Base-by-base conservation (phyloP, 2,329 filamentous ascomycete species). In the Lasiodiplodia sp. region DNA sequence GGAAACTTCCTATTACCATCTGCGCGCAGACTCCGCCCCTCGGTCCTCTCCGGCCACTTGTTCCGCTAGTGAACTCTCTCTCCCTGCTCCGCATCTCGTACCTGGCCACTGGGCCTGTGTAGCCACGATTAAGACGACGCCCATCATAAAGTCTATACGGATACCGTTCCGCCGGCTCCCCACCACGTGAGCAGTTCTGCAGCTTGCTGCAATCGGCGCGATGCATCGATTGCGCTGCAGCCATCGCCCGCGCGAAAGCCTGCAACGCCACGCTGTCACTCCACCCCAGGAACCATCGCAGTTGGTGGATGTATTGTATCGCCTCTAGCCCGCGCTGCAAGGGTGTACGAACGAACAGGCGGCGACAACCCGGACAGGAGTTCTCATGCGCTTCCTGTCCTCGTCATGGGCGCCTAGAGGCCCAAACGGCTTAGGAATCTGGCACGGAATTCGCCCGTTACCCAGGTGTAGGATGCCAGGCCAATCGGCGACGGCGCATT, bases 221-320 rank as follows among this genome's bases (percentile, higher is more conserved):
- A 31, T 57, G 66, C 66, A 25, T 31, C 25, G 18, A 2, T 10
- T n/a, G 38, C n/a, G 47, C 52, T 66, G 49, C 63, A 44, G 57
- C 28, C 10, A 34, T 53, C 28, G 65, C 23, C 23, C 12, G 23
- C 18, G 60, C 47, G 2, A 25, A n/a, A 3, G 28, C 28, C 44
- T 52, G 60, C 60, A 52, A n/a, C 60, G 60, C 60, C 60, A 64
- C 60, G 47, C 55, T 57, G 60, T 49, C 60, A 47, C 60, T 52
- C 44, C 60, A 25, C 28, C 16, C n/a, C 60, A 64, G 60, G 58
- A 52, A 64, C 60, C 58, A 47, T 16, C 31, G 16, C 38, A 18
- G 57, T 21, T 40, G 25, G 38, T 40, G 25, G 38, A 56, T 37
- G 57, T 44, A 23, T 60, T 21, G 55, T 21, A 23, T 60, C n/a